phyloP scores from a whole-genome alignment of 352 stramenopile genomes.

The Nothophytophthora sp. region DNA sequence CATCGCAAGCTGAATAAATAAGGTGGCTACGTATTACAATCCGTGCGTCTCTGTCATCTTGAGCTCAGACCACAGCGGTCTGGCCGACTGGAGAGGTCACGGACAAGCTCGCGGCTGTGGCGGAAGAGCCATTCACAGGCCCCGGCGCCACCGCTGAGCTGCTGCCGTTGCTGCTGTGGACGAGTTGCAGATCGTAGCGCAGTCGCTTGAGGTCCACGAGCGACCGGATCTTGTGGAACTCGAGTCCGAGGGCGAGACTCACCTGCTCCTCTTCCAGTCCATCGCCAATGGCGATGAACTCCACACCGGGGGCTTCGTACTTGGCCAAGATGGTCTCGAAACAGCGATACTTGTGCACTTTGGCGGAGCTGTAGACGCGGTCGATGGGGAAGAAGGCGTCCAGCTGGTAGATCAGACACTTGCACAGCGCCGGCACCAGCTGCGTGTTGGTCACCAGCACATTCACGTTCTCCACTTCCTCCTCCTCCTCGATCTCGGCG shows the following conservation, averaged over 20 bases:
- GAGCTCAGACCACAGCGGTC: constrained; percentile 29
- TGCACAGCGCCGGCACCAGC: constrained; percentile 77
- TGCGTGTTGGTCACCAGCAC: constrained; percentile 86
- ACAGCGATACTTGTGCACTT: constrained; percentile 75
- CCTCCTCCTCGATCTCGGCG: constrained; percentile 18
- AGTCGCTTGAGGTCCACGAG: constrained; percentile 65
- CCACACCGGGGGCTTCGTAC: constrained; percentile 43
- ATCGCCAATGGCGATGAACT: constrained; percentile 81
- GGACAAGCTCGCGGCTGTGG: constrained; percentile 9
- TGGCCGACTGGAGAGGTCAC: constrained; percentile 22
- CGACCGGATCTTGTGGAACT: constrained; percentile 75
- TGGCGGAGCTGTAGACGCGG: constrained; percentile 74
- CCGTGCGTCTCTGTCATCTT: too few species aligned
- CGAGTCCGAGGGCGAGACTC: constrained; percentile 60
- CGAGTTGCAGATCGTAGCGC: constrained; percentile 60
- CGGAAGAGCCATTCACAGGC: constrained; percentile 5
- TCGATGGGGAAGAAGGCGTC: constrained; percentile 79
- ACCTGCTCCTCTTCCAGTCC: constrained; percentile 80
- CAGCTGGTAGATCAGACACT: constrained; percentile 83
- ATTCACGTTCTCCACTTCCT: constrained; percentile 62
- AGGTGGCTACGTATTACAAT: too few species aligned
- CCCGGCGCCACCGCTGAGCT: constrained; percentile 1
- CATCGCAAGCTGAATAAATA: constrained; percentile 47
- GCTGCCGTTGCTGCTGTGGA: constrained; percentile 21
- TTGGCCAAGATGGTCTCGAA: constrained; percentile 76